These are phyloP conservation scores for Melanogaster broomeanus DNA, from an alignment of 768 basidiomycete species.

Conservation along the genomic window DNA sequence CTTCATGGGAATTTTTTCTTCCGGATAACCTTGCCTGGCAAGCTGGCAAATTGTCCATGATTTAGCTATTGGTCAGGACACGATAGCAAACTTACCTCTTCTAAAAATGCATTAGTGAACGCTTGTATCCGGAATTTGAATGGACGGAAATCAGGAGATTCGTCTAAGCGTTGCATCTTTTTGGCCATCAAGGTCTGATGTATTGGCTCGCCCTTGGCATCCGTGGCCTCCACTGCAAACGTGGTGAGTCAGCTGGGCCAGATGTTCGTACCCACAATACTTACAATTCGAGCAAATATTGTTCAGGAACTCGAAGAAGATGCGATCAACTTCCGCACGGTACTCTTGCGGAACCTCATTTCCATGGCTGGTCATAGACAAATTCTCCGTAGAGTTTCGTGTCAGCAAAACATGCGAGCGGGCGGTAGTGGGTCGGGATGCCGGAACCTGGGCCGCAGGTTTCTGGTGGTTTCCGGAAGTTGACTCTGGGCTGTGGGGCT, in stretches of 20 bases:
- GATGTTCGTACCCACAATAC: slow-evolving; percentile 32
- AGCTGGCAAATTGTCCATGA: slow-evolving; percentile 49
- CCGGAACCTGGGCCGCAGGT: slow-evolving; percentile 23
- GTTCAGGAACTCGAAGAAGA: slow-evolving; percentile 90
- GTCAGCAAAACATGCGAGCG: slow-evolving; percentile 16
- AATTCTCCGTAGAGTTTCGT: slow-evolving; percentile 27
- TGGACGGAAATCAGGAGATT: slow-evolving; percentile 94
- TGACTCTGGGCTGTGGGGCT: slow-evolving; percentile 33
- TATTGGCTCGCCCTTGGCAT: slow-evolving; percentile 93
- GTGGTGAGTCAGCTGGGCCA: slow-evolving; percentile 15
- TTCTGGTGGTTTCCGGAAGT: slow-evolving; percentile 25
- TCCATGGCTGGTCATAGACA: slow-evolving; percentile 35
- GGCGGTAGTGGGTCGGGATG: slow-evolving; percentile 15
- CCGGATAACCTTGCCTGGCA: slow-evolving; percentile 81
- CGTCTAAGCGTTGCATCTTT: slow-evolving; percentile 96
- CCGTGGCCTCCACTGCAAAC: slow-evolving; percentile 82
- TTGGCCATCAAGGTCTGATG: slow-evolving; percentile 99
- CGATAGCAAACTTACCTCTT: slow-evolving; percentile 59
- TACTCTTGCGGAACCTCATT: slow-evolving; percentile 83
- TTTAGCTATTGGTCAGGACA: slow-evolving; percentile 2
- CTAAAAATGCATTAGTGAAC: slow-evolving; percentile 94
- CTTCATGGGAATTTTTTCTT: slow-evolving; percentile 96
- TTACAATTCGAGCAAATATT: slow-evolving; percentile 86
- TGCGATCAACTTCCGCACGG: slow-evolving; percentile 77
- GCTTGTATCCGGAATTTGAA: slow-evolving; percentile 99